phyloP scores from a whole-genome alignment of 495 filamentous ascomycete genomes.

The Neurospora cerealis region DNA sequence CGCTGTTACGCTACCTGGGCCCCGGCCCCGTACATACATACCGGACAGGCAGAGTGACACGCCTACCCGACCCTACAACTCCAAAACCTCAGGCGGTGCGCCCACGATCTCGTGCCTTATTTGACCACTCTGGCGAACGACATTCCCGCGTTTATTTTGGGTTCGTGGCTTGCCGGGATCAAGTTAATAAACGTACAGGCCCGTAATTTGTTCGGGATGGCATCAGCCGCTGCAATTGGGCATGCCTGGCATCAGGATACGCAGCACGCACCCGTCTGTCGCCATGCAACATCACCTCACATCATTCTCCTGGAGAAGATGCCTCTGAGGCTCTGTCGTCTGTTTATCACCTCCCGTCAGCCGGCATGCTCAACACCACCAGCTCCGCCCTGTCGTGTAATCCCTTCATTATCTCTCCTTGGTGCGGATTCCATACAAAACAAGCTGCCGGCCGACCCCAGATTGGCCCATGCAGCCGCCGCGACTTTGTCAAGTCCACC shows the following conservation, averaged over 20 bases:
- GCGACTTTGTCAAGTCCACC: not conserved
- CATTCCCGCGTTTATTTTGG: conserved; percentile 12
- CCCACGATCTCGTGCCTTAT: not conserved
- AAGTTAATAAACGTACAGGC: not conserved
- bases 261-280: not conserved
- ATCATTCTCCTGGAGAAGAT: not conserved
- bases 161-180: conserved; percentile 6
- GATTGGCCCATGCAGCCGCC: not conserved
- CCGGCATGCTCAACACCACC: not conserved
- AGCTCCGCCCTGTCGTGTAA: not conserved
- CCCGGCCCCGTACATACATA: not conserved
- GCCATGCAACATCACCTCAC: not conserved
- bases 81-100: not conserved
- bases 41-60: not conserved
- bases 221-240: conserved; percentile 12
- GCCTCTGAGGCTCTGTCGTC: not conserved
- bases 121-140: not conserved
- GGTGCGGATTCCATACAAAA: not conserved
- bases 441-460: not conserved
- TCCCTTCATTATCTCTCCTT: not conserved
- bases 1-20: not conserved
- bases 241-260: not conserved
- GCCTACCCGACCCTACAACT: not conserved
- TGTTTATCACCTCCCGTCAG: not conserved
- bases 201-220: conserved; percentile 12